Conservation (phyloP, 192 early-diverging fungal genomes). For the Entomortierella chlamydospora region DNA sequence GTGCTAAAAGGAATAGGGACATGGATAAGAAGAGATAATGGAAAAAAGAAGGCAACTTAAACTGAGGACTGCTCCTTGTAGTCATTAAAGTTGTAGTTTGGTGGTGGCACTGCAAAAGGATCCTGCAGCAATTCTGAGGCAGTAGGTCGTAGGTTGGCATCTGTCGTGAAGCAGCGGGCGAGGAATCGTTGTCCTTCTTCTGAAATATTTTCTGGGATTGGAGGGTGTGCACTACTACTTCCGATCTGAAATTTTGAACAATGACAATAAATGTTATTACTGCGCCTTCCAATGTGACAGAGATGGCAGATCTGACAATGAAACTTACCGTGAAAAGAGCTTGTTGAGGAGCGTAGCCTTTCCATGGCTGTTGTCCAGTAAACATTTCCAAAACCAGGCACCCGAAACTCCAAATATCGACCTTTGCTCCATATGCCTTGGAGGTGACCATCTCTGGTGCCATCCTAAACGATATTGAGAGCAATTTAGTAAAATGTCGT, state of each 20-base stretch:
- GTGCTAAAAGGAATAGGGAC: no score
- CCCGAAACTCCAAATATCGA: slow-evolving; percentile 93
- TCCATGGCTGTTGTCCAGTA: slow-evolving; percentile 86
- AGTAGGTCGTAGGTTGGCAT: slow-evolving; percentile 83
- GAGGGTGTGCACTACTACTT: slow-evolving; percentile 78
- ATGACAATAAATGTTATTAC: slow-evolving; percentile 38
- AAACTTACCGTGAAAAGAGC: slow-evolving; percentile 67
- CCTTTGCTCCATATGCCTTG: slow-evolving; percentile 88
- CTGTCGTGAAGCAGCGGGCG: slow-evolving; percentile 78
- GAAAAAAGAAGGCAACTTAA: no score
- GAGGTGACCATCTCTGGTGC: slow-evolving; percentile 92
- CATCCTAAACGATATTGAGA: slow-evolving; percentile 74
- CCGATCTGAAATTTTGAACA: slow-evolving; percentile 67
- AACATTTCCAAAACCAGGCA: slow-evolving; percentile 97
- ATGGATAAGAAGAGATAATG: no score
- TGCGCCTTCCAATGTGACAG: not conserved
- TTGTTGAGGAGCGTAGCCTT: slow-evolving; percentile 61
- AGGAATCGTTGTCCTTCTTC: slow-evolving; percentile 79
- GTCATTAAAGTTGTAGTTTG: slow-evolving; percentile 64
- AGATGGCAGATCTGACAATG: not conserved
- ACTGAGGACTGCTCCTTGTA: slow-evolving; percentile 43
- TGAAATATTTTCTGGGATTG: slow-evolving; percentile 80
- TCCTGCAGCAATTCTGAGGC: slow-evolving; percentile 79
- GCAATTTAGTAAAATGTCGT: not conserved
- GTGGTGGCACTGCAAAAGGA: slow-evolving; percentile 72